A percentile compares a stretch with the other conserved stretches of the same genome.
These are phyloP conservation scores for Evansstolkia leycettana DNA, from an alignment of 495 filamentous ascomycete genomes.

Conservation along the genomic window DNA sequence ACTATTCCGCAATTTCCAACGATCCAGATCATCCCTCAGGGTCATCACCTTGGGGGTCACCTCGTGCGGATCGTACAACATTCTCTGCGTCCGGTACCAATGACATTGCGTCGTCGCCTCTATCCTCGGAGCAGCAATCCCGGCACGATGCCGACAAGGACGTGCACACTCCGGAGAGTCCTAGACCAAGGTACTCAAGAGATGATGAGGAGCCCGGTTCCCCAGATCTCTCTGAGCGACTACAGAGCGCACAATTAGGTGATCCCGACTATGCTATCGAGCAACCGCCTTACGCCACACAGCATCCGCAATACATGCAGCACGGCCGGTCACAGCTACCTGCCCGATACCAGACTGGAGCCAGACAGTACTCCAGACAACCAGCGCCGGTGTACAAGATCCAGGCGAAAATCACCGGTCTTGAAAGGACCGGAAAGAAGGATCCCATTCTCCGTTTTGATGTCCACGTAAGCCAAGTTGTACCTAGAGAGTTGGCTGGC, in stretches of 20 bases:
- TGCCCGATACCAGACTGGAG: slow-evolving; percentile 34
- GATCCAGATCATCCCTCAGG: slow-evolving; percentile 62
- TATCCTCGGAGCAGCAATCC: slow-evolving; percentile 27
- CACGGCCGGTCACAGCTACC: slow-evolving; percentile 37
- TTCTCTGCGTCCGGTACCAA: slow-evolving; percentile 36
- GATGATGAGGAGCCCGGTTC: slow-evolving; percentile 12
- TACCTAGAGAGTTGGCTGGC: background rate
- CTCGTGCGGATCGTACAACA: slow-evolving; percentile 45
- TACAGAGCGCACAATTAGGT: slow-evolving; percentile 30
- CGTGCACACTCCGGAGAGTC: slow-evolving; percentile 12
- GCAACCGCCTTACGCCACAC: slow-evolving; percentile 18
- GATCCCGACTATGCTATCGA: slow-evolving; percentile 26
- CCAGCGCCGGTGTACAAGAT: slow-evolving; percentile 65
- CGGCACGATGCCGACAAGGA: slow-evolving; percentile 25
- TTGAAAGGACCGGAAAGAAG: slow-evolving; percentile 89
- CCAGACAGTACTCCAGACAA: slow-evolving; percentile 26
- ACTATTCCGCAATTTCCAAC: slow-evolving; percentile 66
- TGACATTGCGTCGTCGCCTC: slow-evolving; percentile 46
- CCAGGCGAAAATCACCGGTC: slow-evolving; percentile 82
- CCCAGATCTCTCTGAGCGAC: slow-evolving; percentile 30
- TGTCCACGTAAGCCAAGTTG: slow-evolving; percentile 62
- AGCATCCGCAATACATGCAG: slow-evolving; percentile 26
- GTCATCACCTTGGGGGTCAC: slow-evolving; percentile 71
- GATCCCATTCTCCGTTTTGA: slow-evolving; percentile 93
- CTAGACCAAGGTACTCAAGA: background rate